phyloP scores from a whole-genome alignment of 176 grass and related monocot genomes.

The barley (Hordeum vulgare) region MorexV3_pseudomolecules_assembly NC_058520.1:193308762-193309261 shows the following conservation, averaged over 20 bases:
- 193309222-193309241: no score
- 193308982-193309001: background rate
- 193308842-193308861: background rate
- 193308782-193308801: background rate
- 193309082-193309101: constrained; percentile 23
- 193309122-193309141: background rate
- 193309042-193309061: background rate
- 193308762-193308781: background rate
- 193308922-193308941: background rate
- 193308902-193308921: background rate
- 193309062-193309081: background rate
- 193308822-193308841: background rate
- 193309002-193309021: background rate
- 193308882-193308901: background rate
- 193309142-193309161: background rate
- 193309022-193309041: background rate
- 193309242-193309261: no score
- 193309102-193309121: background rate
- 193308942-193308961: background rate
- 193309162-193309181: background rate
- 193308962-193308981: background rate
- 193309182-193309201: background rate
- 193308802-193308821: background rate
- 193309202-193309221: background rate
- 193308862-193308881: background rate